Evolutionary conservation across 225 moss, liverwort and hornwort genomes (phyloP), one percentile per base, ranked within the genome.

Genomic region (Climacium dendroides): DNA sequence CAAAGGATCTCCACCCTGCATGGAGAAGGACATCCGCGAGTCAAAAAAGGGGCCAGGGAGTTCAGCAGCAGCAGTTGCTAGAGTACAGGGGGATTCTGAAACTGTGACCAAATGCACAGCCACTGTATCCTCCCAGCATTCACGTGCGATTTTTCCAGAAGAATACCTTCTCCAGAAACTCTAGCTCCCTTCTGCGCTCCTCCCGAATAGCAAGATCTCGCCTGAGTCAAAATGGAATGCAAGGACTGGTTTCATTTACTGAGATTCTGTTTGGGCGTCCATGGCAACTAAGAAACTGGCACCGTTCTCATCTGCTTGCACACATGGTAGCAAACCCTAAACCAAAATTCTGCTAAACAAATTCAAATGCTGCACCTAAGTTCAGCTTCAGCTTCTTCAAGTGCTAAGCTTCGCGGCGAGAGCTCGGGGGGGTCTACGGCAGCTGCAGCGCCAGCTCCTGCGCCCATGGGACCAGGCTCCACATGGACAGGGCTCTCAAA

Each of bases 391-490:
- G 97, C 95, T 95, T 92, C 92, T 90, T 94, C 97, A 87, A 96
- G 93, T 82, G 95, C 96, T 90, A 92, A 90, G 90, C 91, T 92
- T 78, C 95, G 95, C 82, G 92, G 90, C 88, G 96, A 97, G 81
- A 94, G 93, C 91, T 97, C 97, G 88, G 92, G 91, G 90, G 94
- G 91, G 93, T 94, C 97, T 95, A 96, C 90, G 92, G 93, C 92
- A 92, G 93, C 95, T 96, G 94, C 97, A 95, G 95, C 97, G 92
- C 97, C 95, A 96, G 95, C 98, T 95, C 95, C 95, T 95, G 96
- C 97, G 96, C 97, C 98, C 98, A 99, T 99, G 98, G 98, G 94
- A 97, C 94, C 95, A 83, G 94, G 92, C 93, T 95, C 95, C 89
- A 94, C 98, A 97, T 95, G 84, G 97, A 97, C 97, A 86, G 91